Evolutionary conservation across 768 basidiomycete genomes (phyloP).

Genomic region (Chiua virens): DNA sequence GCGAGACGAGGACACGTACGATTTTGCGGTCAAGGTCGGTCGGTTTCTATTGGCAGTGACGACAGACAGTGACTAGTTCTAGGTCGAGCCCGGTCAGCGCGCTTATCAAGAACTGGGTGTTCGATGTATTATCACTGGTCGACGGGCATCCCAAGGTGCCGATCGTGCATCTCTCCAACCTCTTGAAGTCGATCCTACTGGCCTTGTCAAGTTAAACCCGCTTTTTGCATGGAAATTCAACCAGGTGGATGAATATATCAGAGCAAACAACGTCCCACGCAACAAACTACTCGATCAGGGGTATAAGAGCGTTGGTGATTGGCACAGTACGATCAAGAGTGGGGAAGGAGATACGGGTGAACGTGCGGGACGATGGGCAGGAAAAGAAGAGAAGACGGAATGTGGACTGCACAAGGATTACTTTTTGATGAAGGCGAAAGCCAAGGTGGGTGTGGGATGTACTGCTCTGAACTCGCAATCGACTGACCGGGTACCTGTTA

Average conservation of each 20-base stretch:
- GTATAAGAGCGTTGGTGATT: slow-evolving; percentile 95
- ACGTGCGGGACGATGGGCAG: slow-evolving; percentile 90
- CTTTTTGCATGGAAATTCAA: slow-evolving; percentile 86
- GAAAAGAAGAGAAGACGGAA: slow-evolving; percentile 82
- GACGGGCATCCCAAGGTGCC: slow-evolving; percentile 91
- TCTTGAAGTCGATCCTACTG: slow-evolving; percentile 87
- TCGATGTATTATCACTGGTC: slow-evolving; percentile 90
- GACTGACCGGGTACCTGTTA: background rate
- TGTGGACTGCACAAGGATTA: slow-evolving; percentile 95
- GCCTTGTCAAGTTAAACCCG: slow-evolving; percentile 92
- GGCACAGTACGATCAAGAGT: slow-evolving; percentile 87
- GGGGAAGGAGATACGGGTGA: slow-evolving; percentile 70
- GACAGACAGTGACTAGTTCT: background rate
- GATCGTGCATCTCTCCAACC: slow-evolving; percentile 80
- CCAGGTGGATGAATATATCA: slow-evolving; percentile 83
- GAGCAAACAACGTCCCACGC: slow-evolving; percentile 77
- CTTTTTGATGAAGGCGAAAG: slow-evolving; percentile 67
- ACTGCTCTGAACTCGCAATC: background rate
- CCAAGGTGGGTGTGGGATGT: slow-evolving; percentile 29
- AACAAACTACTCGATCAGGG: slow-evolving; percentile 89
- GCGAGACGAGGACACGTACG: slow-evolving; percentile 82
- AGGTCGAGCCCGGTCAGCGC: slow-evolving; percentile 92
- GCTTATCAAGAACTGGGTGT: slow-evolving; percentile 82
- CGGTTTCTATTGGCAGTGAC: background rate
- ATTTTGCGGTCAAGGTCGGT: slow-evolving; percentile 86